A percentile compares a stretch with the other conserved stretches of the same genome.
phyloP scores from a whole-genome alignment of 1,284 basidiomycete species.

The Tremellales sp. region DNA sequence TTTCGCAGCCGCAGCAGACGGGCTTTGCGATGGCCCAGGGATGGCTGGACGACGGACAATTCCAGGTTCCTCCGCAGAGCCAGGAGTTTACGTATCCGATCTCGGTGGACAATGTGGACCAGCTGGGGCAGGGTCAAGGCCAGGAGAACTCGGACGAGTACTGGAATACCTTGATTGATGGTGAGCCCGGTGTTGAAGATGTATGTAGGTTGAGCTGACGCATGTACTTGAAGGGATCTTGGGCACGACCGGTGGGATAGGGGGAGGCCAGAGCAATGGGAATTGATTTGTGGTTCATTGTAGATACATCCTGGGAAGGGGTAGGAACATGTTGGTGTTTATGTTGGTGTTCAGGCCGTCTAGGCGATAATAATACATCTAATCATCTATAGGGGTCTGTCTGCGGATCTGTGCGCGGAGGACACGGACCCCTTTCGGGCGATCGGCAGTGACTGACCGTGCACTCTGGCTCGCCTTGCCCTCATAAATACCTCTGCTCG shows the following conservation, averaged over 20 bases:
- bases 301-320: too few relatives aligned
- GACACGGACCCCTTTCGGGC: too few relatives aligned
- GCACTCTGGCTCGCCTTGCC: too few relatives aligned
- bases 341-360: too few relatives aligned
- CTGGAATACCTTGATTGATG: conserved; percentile 49
- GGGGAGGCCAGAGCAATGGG: neutral
- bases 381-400: too few relatives aligned
- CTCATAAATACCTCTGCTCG: too few relatives aligned
- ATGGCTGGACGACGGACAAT: neutral
- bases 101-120: conserved; percentile 11
- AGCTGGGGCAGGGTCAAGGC: conserved; percentile 3
- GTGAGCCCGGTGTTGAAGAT: conserved; percentile 21
- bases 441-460: too few relatives aligned
- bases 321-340: too few relatives aligned
- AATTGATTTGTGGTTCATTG: neutral
- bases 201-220: neutral
- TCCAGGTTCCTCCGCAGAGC: conserved; percentile 6
- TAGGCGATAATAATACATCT: too few relatives aligned
- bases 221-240: conserved; percentile 17
- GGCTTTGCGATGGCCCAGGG: neutral
- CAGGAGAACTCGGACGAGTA: conserved; percentile 45
- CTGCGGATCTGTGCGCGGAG: too few relatives aligned
- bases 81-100: conserved; percentile 10
- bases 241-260: conserved; percentile 16
- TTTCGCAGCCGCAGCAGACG: neutral